phyloP scores from a whole-genome alignment of 176 grass and related monocot genomes.

The Musa itinerans region DNA sequence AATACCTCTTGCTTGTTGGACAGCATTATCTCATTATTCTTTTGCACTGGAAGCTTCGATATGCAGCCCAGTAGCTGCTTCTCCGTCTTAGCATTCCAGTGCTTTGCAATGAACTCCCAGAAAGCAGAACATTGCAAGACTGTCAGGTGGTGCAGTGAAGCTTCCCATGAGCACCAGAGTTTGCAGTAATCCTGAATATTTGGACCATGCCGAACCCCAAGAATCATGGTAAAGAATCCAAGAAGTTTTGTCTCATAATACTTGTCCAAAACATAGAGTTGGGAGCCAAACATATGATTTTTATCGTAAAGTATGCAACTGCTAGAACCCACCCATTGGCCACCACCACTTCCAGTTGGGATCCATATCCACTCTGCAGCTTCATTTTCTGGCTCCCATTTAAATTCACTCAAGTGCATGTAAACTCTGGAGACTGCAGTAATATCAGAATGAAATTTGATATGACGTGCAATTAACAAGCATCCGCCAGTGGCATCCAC shows the following conservation, averaged over 20 bases:
- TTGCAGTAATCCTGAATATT: conserved; percentile 29
- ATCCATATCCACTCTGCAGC: conserved; percentile 48
- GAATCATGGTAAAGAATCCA: conserved; percentile 29
- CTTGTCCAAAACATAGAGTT: conserved; percentile 46
- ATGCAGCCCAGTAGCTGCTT: conserved; percentile 22
- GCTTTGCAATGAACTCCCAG: conserved; percentile 40
- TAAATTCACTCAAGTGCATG: conserved; percentile 29
- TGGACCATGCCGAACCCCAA: conserved; percentile 35
- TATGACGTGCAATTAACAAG: conserved; percentile 31
- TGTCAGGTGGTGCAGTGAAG: not conserved
- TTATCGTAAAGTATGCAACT: conserved; percentile 41
- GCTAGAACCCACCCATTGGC: conserved; percentile 40
- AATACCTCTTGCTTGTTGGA: conserved; percentile 36
- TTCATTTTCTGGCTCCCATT: conserved; percentile 31
- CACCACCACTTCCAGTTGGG: conserved; percentile 18
- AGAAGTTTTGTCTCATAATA: conserved; percentile 38
- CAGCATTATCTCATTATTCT: conserved; percentile 28
- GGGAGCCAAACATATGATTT: conserved; percentile 30
- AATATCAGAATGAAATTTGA: conserved; percentile 31
- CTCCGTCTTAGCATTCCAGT: conserved; percentile 24
- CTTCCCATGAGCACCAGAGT: conserved; percentile 56
- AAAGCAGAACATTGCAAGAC: conserved; percentile 39
- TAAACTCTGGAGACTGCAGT: conserved; percentile 50
- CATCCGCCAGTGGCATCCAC: conserved; percentile 26
- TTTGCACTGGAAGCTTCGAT: conserved; percentile 35